phyloP scores from a whole-genome alignment of 2,329 filamentous ascomycete species.

The Penicillium sp. region DNA sequence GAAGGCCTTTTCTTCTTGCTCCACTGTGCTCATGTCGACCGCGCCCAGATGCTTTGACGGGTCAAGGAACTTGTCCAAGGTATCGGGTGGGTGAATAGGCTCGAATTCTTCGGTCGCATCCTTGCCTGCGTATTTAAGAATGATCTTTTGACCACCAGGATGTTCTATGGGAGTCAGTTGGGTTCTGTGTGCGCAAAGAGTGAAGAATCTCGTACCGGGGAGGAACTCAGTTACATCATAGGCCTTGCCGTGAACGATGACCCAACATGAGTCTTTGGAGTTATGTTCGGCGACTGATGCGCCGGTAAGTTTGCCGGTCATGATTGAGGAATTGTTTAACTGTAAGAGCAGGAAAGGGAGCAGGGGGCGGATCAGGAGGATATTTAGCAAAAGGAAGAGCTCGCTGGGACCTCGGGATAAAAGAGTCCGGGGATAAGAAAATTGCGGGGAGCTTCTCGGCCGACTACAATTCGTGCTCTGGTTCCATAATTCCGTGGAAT shows the following conservation, averaged over 20 bases:
- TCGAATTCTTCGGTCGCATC: constrained; percentile 92
- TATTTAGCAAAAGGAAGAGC: constrained; percentile 5
- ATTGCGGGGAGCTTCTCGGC: constrained; percentile 28
- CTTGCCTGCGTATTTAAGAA: constrained; percentile 94
- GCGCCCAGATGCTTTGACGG: constrained; percentile 83
- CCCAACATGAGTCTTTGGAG: constrained; percentile 83
- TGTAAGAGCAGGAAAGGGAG: constrained; percentile 1
- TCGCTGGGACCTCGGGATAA: constrained; percentile 25
- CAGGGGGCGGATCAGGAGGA: constrained; percentile 1
- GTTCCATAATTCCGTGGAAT: neutral
- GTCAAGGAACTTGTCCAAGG: constrained; percentile 78
- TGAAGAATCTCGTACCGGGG: constrained; percentile 54
- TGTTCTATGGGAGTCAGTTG: constrained; percentile 60
- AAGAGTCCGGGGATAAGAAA: constrained; percentile 23
- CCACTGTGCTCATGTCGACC: constrained; percentile 82
- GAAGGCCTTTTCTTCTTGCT: constrained; percentile 64
- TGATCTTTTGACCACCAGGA: constrained; percentile 87
- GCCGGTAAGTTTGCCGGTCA: constrained; percentile 49
- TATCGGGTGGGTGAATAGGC: constrained; percentile 86
- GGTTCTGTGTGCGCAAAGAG: neutral
- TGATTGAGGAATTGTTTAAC: constrained; percentile 17
- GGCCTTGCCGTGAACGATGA: constrained; percentile 82
- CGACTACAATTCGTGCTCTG: constrained; percentile 8
- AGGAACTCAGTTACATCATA: constrained; percentile 91
- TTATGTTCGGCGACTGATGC: constrained; percentile 72